Conservation (phyloP, 2,329 filamentous ascomycete genomes). For the Ophiocordyceps camponoti-saundersi region DNA sequence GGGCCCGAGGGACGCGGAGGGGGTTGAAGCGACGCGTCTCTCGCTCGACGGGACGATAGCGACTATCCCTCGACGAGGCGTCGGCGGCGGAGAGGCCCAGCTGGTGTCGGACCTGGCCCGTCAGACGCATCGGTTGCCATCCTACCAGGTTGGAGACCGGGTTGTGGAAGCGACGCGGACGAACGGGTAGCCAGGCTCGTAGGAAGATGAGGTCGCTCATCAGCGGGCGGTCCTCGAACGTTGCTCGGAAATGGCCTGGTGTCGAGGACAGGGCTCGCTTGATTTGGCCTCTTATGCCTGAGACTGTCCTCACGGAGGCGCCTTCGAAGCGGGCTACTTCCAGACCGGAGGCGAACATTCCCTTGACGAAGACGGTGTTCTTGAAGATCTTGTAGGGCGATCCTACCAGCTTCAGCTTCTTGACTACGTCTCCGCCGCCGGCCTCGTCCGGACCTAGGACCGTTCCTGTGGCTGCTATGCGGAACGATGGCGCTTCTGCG, state of each 20-base stretch:
- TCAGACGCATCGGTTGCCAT: conserved; percentile 89
- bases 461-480: conserved; percentile 85
- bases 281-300: conserved; percentile 89
- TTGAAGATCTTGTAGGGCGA: conserved; percentile 96
- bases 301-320: conserved; percentile 88
- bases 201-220: conserved; percentile 95
- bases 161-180: conserved; percentile 93
- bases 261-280: conserved; percentile 87
- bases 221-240: conserved; percentile 96
- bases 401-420: conserved; percentile 95
- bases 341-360: conserved; percentile 88
- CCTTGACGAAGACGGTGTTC: conserved; percentile 96
- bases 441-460: conserved; percentile 89
- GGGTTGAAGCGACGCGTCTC: conserved; percentile 61
- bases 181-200: conserved; percentile 90
- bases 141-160: conserved; percentile 84
- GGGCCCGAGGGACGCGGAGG: conserved; percentile 57
- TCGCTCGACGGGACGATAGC: conserved; percentile 58
- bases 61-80: conserved; percentile 66
- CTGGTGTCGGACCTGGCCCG: conserved; percentile 73
- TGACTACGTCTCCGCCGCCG: conserved; percentile 79
- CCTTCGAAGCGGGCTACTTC: conserved; percentile 98
- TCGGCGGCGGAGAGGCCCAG: conserved; percentile 65
- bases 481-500: conserved; percentile 72
- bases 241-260: conserved; percentile 89